Base-by-base conservation (phyloP, 2,329 filamentous ascomycete species). In the Cercospora sojina region DNA sequence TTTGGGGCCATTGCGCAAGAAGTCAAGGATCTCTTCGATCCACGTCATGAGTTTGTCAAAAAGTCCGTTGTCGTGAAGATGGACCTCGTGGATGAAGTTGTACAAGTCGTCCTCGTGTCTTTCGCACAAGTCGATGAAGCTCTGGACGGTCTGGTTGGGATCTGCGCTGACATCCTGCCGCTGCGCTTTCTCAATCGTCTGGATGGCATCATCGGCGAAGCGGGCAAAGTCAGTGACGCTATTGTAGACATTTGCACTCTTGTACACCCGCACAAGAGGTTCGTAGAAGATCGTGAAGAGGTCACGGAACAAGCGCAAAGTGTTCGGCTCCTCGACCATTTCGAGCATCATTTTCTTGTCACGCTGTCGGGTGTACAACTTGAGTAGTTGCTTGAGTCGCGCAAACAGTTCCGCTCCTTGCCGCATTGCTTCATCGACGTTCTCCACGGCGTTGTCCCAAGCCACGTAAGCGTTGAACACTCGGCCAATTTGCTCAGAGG, bases 221-320 rank as follows among this genome's bases (percentile, higher is more conserved):
- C 88, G 84, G 0, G 94, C 91, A 81, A 99, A 98, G 79, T 99
- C 95, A 0, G 94, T 98, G 67, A 99, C 94, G 76, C 91, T 96
- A 82, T 89, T 95, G 84, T 98, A 98, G 27, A 99, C 94, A 74
- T 98, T 99, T 70, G 95, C 95, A 20, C 93, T 97, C 81, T 98
- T 99, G 84, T 99, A 99, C 0, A 99, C 95, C 57, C 95, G 87
- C 16, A 99, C 92, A 23, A 99, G 88, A 0, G 95, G 95, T 77
- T 99, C 95, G 80, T 99, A 99, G 82, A 99, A 99, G 77, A 99
- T 98, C 35, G 93, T 96, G 78, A 99, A 98, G 25, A 99, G 85
- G 75, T 99, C 95, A 57, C 93, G 88, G 85, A 99, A 95, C 29
- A 99, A 85, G 76, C 96, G 91, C n/a, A 99, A 84, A 0, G 95